Percentiles rank a stretch among this genome's conserved stretches.
These are phyloP conservation scores for Huntiella savannae DNA, from an alignment of 2,329 filamentous ascomycete genomes.

Conservation along the genomic window DNA sequence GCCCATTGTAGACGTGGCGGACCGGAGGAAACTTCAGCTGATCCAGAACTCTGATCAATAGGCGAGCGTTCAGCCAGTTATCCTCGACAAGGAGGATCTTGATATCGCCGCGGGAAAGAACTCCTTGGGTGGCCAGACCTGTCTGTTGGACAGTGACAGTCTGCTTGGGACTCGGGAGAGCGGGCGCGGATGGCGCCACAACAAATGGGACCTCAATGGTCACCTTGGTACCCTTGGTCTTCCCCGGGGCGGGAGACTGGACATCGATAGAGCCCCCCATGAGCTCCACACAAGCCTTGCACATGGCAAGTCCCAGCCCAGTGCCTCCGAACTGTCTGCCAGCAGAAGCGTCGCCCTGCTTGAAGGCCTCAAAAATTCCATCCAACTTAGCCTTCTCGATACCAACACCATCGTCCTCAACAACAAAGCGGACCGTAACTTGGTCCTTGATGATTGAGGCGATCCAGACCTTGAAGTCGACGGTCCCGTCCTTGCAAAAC, in stretches of 20 bases:
- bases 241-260: conserved; percentile 30
- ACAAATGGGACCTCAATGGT: conserved; percentile 57
- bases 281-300: conserved; percentile 59
- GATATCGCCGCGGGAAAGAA: conserved; percentile 31
- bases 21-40: conserved; percentile 11
- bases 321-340: conserved; percentile 64
- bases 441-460: conserved; percentile 44
- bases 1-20: conserved; percentile 42
- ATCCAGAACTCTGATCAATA: conserved; percentile 13
- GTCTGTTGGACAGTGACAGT: not conserved
- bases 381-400: conserved; percentile 61
- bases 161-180: not conserved
- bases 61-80: conserved; percentile 24
- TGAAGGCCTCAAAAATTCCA: conserved; percentile 61
- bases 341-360: conserved; percentile 64
- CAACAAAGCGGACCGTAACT: conserved; percentile 49
- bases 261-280: conserved; percentile 62
- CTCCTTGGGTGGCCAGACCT: not conserved
- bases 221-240: conserved; percentile 52
- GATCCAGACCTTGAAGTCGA: conserved; percentile 46
- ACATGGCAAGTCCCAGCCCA: conserved; percentile 60
- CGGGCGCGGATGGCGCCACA: not conserved
- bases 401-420: conserved; percentile 65
- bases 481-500: conserved; percentile 49
- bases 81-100: conserved; percentile 68